A percentile compares a stretch with the other conserved stretches of the same genome.
phyloP scores from a whole-genome alignment of 257 asterid genomes.

The Anisodus tanguticus region DNA sequence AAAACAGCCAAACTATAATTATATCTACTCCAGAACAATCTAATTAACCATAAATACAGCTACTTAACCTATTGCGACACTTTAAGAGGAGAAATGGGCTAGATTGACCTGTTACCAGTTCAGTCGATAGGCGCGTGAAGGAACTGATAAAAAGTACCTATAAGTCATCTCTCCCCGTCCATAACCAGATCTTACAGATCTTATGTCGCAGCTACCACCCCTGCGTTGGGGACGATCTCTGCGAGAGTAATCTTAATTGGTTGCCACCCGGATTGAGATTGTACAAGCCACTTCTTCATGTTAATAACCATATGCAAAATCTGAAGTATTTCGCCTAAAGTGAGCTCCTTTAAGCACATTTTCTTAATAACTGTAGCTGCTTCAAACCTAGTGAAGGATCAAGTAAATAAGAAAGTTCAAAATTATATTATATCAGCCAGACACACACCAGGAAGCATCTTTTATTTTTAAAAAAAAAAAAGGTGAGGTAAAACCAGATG shows the following conservation, averaged over 20 bases:
- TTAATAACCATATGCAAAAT: slow-evolving; percentile 79
- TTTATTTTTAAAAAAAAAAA: not conserved
- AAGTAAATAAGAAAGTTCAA: slow-evolving; percentile 26
- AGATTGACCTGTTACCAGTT: slow-evolving; percentile 35
- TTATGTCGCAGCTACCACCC: slow-evolving; percentile 73
- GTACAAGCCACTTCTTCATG: slow-evolving; percentile 73
- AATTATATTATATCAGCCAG: slow-evolving; percentile 10
- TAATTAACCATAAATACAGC: slow-evolving; percentile 33
- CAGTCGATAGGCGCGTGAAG: slow-evolving; percentile 34
- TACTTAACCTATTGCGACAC: slow-evolving; percentile 26
- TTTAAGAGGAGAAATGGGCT: slow-evolving; percentile 45
- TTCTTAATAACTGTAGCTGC: slow-evolving; percentile 78
- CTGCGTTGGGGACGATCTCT: slow-evolving; percentile 70
- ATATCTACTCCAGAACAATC: slow-evolving; percentile 27
- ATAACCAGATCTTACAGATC: slow-evolving; percentile 36
- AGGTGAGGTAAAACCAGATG: not conserved
- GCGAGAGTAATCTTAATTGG: slow-evolving; percentile 72
- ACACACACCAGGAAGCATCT: not conserved
- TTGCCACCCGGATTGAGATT: slow-evolving; percentile 82
- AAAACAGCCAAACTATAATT: slow-evolving; percentile 28
- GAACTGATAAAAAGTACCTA: slow-evolving; percentile 31
- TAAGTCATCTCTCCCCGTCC: slow-evolving; percentile 48
- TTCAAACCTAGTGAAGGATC: slow-evolving; percentile 67
- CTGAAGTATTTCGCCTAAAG: slow-evolving; percentile 84
- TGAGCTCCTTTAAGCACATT: slow-evolving; percentile 65